Base-by-base conservation (phyloP, 2,329 filamentous ascomycete species). In the Neofusicoccum laricinum region DNA sequence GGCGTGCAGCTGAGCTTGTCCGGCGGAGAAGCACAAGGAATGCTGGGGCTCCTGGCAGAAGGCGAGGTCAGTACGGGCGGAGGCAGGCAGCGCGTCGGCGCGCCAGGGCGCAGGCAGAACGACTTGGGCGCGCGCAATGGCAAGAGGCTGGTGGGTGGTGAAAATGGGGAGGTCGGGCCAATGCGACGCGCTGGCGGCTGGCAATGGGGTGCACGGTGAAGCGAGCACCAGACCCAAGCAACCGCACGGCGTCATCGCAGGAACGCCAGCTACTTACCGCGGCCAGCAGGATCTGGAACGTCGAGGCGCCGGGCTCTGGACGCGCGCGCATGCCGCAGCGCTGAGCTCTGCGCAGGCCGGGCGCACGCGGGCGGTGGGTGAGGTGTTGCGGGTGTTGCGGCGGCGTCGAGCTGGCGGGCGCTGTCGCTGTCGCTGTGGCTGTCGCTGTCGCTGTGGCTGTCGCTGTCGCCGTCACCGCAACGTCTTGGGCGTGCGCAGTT, bases 161-260 rank as follows among this genome's bases (percentile, higher is more conserved):
- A 63, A 63, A 63, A 55, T 63, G 61, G 61, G 61, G 61, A 63
- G 61, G 61, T 55, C 61, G 61, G 61, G 50, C 49, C 61, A 63
- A 63, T 63, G 12, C 58, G 58, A 17, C 17, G 51, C 21, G 53
- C 53, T 58, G 53, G 53, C 53, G 53, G 53, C 53, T 32, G 61
- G 61, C 48, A 19, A 38, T 63, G 48, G 58, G 48, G 61, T 46
- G 61, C 61, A 46, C 61, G 61, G 49, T 53, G 61, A 55, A 63
- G 61, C 61, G 49, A 55, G 40, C 15, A 8, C 25, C 61, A 30
- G 25, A 6, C 25, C 25, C 25, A 21, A 17, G 40, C 11, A 3
- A 43, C 21, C 10, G 12, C 40, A 17, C 61, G 14, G 61, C 49
- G 48, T 55, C 61, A 53, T 36, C 30, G 49, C 61, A 15, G 25